These are phyloP conservation scores for Ophiostoma fasciatum DNA, from an alignment of 2,329 filamentous ascomycete genomes.

Conservation along the genomic window DNA sequence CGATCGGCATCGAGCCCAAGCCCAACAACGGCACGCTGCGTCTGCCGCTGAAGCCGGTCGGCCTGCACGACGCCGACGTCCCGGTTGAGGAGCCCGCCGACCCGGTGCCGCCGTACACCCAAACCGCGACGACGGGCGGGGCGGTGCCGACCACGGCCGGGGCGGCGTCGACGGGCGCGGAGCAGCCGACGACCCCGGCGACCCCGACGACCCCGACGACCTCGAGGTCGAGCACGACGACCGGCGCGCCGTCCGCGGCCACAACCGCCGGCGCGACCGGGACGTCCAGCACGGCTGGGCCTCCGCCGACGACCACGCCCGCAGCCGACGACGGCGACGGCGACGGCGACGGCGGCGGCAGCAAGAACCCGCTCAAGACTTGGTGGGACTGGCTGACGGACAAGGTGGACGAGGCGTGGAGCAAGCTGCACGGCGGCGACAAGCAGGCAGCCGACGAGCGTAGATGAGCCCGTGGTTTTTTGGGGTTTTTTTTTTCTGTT, in stretches of 20 bases:
- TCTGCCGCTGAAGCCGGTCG: constrained; percentile 50
- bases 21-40: constrained; percentile 81
- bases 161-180: constrained; percentile 5
- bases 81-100: constrained; percentile 37
- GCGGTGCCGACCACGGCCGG: constrained; percentile 3
- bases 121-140: constrained; percentile 3
- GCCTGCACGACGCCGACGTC: constrained; percentile 41
- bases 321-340: constrained; percentile 10
- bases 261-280: too few relatives aligned
- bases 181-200: not conserved
- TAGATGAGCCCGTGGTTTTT: too few relatives aligned
- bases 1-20: constrained; percentile 54
- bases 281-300: not conserved
- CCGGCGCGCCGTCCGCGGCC: not conserved
- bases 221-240: not conserved
- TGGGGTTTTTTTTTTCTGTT: constrained; percentile 2
- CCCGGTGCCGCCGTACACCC: constrained; percentile 24
- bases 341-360: not conserved
- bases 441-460: too few relatives aligned
- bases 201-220: constrained; percentile 6
- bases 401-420: constrained; percentile 31
- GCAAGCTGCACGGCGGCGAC: constrained; percentile 23
- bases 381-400: constrained; percentile 39
- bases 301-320: constrained; percentile 11
- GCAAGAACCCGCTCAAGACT: constrained; percentile 20